A percentile compares a stretch with the other conserved stretches of the same genome.
phyloP scores from a whole-genome alignment of 345 rosid species.

The Euphorbia peplus region DNA sequence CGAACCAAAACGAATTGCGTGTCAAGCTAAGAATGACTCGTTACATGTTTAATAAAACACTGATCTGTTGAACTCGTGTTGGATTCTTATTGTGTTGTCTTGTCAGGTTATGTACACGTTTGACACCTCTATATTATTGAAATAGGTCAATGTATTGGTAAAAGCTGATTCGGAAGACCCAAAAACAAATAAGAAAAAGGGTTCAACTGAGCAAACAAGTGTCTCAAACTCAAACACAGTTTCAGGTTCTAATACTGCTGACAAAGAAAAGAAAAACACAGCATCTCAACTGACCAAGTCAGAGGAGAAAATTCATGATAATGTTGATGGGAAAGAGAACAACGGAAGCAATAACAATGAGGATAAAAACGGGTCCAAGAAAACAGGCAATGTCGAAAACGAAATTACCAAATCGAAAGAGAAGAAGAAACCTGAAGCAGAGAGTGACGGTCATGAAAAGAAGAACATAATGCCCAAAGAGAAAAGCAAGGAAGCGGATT shows the following conservation, averaged over 20 bases:
- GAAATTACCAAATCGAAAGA: conserved; percentile 12
- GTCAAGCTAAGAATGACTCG: too few relatives aligned
- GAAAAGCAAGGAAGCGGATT: conserved; percentile 17
- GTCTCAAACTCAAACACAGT: conserved; percentile 16
- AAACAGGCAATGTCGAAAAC: conserved; percentile 2
- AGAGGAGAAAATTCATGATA: not conserved
- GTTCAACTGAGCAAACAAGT: conserved; percentile 17
- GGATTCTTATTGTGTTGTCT: too few relatives aligned
- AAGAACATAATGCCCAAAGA: conserved; percentile 15
- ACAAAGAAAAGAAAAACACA: conserved; percentile 14
- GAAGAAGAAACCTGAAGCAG: conserved; percentile 6
- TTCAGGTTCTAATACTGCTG: conserved; percentile 21
- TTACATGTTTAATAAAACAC: too few relatives aligned
- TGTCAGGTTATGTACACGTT: too few relatives aligned
- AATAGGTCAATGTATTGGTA: conserved; percentile 33
- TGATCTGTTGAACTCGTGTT: too few relatives aligned
- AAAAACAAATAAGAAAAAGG: conserved; percentile 9
- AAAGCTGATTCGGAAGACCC: conserved; percentile 23
- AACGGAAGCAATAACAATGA: not conserved
- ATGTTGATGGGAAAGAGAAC: not conserved
- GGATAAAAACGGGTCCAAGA: not conserved
- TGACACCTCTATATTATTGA: too few relatives aligned
- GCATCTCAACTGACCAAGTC: conserved; percentile 10
- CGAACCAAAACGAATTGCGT: too few relatives aligned
- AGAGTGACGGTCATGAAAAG: conserved; percentile 13